These are phyloP conservation scores for Trametes sanguinea DNA, from an alignment of 768 basidiomycete genomes.

Conservation along the genomic window DNA sequence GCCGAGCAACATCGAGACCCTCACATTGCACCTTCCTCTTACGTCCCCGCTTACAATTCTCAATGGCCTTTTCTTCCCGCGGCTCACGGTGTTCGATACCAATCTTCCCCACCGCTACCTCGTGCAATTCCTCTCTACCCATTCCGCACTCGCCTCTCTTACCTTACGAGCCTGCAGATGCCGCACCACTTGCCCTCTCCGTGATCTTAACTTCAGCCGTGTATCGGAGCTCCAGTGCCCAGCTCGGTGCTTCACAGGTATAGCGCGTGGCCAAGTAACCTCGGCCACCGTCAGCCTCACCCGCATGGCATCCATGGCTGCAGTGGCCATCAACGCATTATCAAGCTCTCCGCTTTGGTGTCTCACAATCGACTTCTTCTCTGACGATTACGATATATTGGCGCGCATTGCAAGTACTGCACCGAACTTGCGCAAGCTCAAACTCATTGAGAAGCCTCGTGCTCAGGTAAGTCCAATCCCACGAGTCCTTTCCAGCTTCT, in stretches of 20 bases:
- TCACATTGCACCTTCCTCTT: not conserved
- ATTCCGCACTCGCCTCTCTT: not conserved
- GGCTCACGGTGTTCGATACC: not conserved
- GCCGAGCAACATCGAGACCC: not conserved
- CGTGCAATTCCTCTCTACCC: not conserved
- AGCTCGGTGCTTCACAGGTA: not conserved
- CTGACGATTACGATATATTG: conserved; percentile 5
- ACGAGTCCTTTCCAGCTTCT: not conserved
- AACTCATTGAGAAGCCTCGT: not conserved
- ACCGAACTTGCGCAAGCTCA: conserved; percentile 7
- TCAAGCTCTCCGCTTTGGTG: not conserved
- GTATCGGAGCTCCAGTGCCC: not conserved
- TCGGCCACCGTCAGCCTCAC: conserved; percentile 4
- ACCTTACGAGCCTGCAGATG: not conserved
- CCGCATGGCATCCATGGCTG: not conserved
- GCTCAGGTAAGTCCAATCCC: not conserved
- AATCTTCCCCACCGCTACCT: conserved; percentile 4
- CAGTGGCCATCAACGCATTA: not conserved
- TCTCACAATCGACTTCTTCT: conserved; percentile 7
- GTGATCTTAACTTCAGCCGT: not conserved
- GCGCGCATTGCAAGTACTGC: not conserved
- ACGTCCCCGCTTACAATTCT: not conserved
- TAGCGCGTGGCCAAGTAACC: not conserved
- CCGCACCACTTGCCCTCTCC: conserved; percentile 1
- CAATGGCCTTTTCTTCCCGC: not conserved